Conservation (phyloP, 495 filamentous ascomycete species). For the Trypethelium eluteriae region DNA sequence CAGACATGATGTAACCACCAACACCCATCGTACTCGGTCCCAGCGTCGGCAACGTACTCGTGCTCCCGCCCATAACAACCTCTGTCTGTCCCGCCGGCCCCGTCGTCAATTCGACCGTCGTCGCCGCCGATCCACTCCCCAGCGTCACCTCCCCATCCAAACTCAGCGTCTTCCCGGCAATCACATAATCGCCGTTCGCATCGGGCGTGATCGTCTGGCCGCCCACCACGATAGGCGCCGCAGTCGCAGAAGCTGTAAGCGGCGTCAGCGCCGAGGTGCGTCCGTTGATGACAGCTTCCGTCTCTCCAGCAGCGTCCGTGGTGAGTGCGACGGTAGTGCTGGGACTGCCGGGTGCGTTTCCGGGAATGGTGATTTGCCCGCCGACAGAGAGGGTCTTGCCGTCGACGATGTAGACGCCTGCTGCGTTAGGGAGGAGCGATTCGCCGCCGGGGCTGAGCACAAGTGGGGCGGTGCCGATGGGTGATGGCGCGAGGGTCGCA, state of each 20-base stretch:
- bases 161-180: constrained; percentile 10
- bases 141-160: constrained; percentile 14
- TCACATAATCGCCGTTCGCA: neutral
- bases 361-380: constrained; percentile 9
- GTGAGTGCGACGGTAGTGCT: constrained; percentile 10
- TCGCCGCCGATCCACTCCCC: neutral
- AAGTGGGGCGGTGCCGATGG: neutral
- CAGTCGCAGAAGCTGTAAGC: neutral
- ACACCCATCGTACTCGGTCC: neutral
- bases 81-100: neutral
- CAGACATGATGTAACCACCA: neutral
- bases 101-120: constrained; percentile 7
- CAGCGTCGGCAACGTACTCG: neutral
- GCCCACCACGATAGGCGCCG: constrained; percentile 11
- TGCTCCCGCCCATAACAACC: neutral
- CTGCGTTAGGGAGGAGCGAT: neutral
- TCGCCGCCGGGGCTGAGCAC: constrained; percentile 5
- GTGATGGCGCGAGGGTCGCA: neutral
- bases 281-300: constrained; percentile 8
- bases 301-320: neutral
- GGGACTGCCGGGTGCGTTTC: neutral
- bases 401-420: constrained; percentile 13
- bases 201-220: constrained; percentile 9
- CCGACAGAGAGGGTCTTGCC: constrained; percentile 12
- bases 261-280: neutral